phyloP scores from a whole-genome alignment of 2,329 filamentous ascomycete genomes.

The Aspergillus candidus region DNA sequence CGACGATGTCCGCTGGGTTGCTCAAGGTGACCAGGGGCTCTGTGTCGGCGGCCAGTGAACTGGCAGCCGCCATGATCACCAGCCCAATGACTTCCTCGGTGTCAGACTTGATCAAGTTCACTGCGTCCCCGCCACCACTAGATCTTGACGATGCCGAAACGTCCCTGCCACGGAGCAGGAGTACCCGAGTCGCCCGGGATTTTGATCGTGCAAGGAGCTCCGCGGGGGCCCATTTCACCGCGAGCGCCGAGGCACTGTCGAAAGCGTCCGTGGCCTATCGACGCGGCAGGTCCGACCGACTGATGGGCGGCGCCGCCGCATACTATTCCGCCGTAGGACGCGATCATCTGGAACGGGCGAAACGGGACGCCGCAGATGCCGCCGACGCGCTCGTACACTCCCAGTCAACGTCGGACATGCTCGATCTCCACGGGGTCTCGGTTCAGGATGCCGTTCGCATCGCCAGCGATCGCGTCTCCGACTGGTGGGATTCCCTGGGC shows the following conservation, averaged over 20 bases:
- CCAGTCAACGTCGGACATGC: constrained; percentile 55
- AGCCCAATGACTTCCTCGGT: constrained; percentile 25
- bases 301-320: constrained; percentile 68
- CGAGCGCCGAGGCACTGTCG: constrained; percentile 47
- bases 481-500: constrained; percentile 72
- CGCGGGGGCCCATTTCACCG: constrained; percentile 42
- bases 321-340: constrained; percentile 69
- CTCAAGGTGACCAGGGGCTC: constrained; percentile 54
- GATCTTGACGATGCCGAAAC: constrained; percentile 19
- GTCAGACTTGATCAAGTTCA: constrained; percentile 43
- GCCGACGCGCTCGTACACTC: constrained; percentile 64
- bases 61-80: constrained; percentile 50
- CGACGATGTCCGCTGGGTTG: constrained; percentile 46
- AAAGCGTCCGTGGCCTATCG: constrained; percentile 56
- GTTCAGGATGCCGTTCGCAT: constrained; percentile 79
- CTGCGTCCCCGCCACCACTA: constrained; percentile 16
- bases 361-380: constrained; percentile 55
- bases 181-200: constrained; percentile 11
- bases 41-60: constrained; percentile 52
- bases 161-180: constrained; percentile 6
- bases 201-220: constrained; percentile 27
- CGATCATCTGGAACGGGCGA: constrained; percentile 55
- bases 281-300: constrained; percentile 60
- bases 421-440: constrained; percentile 79
- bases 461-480: constrained; percentile 57